A percentile compares a stretch with the other conserved stretches of the same genome.
Evolutionary conservation across 2,329 filamentous ascomycete genomes (phyloP).

Genomic region (Leptographium galeiforme): DNA sequence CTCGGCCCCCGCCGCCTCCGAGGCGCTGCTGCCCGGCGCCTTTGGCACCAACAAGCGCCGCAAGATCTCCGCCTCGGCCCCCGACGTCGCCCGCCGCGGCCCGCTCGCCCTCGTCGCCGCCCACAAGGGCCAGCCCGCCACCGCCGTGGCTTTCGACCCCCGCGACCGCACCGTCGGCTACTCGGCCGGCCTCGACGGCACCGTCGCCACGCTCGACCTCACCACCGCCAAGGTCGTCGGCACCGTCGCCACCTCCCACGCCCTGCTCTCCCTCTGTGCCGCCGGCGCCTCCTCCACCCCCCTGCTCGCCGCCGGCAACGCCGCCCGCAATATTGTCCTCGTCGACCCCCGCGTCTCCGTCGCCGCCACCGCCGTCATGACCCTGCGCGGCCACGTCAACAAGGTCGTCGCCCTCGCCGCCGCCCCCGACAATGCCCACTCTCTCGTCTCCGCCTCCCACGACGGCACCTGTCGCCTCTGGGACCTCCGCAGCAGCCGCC

Average conservation of each 20-base stretch:
- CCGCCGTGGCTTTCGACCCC: slow-evolving; percentile 72
- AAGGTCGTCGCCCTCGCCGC: slow-evolving; percentile 39
- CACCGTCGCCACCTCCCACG: slow-evolving; percentile 70
- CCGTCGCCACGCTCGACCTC: slow-evolving; percentile 80
- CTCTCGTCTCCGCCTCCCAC: slow-evolving; percentile 79
- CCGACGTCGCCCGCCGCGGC: slow-evolving; percentile 54
- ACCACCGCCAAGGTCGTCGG: slow-evolving; percentile 68
- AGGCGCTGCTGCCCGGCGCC: slow-evolving; percentile 51
- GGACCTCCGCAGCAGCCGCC: slow-evolving; percentile 67
- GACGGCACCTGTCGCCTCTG: slow-evolving; percentile 89
- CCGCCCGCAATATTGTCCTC: slow-evolving; percentile 78
- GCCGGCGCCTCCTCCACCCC: slow-evolving; percentile 33
- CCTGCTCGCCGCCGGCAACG: slow-evolving; percentile 60
- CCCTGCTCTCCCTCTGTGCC: slow-evolving; percentile 66
- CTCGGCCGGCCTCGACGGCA: slow-evolving; percentile 82
- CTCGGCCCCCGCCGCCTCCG: slow-evolving; percentile 46
- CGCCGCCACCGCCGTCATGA: slow-evolving; percentile 68
- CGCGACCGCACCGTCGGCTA: slow-evolving; percentile 81
- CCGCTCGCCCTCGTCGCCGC: slow-evolving; percentile 60
- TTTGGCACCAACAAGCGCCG: slow-evolving; percentile 52
- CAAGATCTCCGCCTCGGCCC: slow-evolving; percentile 45
- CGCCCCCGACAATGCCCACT: slow-evolving; percentile 56
- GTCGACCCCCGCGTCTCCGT: slow-evolving; percentile 77
- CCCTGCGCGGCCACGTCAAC: slow-evolving; percentile 81
- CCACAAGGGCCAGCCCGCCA: slow-evolving; percentile 56